phyloP scores from a whole-genome alignment of 306 rosid species.

The Trichosanthes truncata region DNA sequence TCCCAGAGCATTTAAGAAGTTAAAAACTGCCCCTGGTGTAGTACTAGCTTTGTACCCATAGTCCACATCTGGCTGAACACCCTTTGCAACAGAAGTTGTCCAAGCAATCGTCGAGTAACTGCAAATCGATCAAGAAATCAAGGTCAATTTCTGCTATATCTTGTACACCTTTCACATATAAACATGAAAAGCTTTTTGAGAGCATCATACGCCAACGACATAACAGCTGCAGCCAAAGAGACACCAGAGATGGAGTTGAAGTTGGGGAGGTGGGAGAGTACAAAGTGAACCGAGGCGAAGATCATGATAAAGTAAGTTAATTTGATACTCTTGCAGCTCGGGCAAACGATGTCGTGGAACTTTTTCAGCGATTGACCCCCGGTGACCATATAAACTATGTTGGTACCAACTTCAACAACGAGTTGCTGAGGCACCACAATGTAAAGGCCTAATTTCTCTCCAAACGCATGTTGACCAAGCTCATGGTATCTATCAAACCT shows the following conservation, averaged over 20 bases:
- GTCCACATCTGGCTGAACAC: conserved; percentile 42
- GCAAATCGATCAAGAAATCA: conserved; percentile 12
- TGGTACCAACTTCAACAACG: conserved; percentile 31
- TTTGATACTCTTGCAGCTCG: conserved; percentile 23
- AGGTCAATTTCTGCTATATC: background rate
- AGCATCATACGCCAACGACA: conserved; percentile 38
- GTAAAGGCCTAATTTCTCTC: conserved; percentile 49
- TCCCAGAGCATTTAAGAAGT: conserved; percentile 69
- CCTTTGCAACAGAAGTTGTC: conserved; percentile 51
- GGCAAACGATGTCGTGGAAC: conserved; percentile 26
- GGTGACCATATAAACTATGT: conserved; percentile 50
- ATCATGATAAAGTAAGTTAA: conserved; percentile 43
- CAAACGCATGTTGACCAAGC: conserved; percentile 48
- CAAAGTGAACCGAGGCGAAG: conserved; percentile 49
- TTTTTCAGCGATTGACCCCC: conserved; percentile 48
- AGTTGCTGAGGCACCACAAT: conserved; percentile 60
- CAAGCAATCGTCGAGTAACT: conserved; percentile 94
- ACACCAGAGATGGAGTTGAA: conserved; percentile 41
- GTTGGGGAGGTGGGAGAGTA: conserved; percentile 51
- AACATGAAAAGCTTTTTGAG: background rate
- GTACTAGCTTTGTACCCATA: conserved; percentile 40
- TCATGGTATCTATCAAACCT: conserved; percentile 55
- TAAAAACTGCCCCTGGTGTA: conserved; percentile 40
- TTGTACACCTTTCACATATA: too few relatives aligned
- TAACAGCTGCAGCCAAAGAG: conserved; percentile 34